phyloP scores from a whole-genome alignment of 1,284 basidiomycete genomes.

The Microbotryomycetes sp. region DNA sequence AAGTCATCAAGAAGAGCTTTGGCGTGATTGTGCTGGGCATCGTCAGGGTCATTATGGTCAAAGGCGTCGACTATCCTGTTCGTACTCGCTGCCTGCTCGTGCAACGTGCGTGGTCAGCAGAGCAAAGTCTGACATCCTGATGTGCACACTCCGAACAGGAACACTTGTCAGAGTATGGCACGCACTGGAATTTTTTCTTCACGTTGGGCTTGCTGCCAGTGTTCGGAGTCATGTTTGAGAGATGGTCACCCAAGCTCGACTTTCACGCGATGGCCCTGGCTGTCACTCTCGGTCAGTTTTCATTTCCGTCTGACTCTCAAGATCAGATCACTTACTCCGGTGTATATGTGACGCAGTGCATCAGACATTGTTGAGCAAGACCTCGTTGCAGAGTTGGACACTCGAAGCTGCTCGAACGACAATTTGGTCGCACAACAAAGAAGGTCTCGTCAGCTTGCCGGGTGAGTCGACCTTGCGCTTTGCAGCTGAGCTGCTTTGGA shows the following conservation, averaged over 20 bases:
- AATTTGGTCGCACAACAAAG: slow-evolving; percentile 78
- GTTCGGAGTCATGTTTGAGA: slow-evolving; percentile 63
- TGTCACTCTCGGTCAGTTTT: slow-evolving; percentile 55
- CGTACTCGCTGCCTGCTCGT: neutral
- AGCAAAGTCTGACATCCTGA: no score
- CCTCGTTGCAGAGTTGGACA: slow-evolving; percentile 58
- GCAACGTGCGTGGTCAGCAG: neutral
- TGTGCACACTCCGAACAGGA: slow-evolving; percentile 53
- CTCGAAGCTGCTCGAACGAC: slow-evolving; percentile 57
- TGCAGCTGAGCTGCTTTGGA: neutral
- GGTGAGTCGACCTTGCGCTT: slow-evolving; percentile 47
- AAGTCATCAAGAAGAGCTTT: slow-evolving; percentile 43
- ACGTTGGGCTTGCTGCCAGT: slow-evolving; percentile 78
- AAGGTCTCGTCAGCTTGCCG: slow-evolving; percentile 74
- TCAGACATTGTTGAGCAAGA: slow-evolving; percentile 56
- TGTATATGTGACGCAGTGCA: slow-evolving; percentile 51
- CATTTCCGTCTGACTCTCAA: neutral
- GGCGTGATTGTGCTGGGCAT: slow-evolving; percentile 71
- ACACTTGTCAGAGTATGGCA: slow-evolving; percentile 91
- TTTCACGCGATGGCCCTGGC: slow-evolving; percentile 60
- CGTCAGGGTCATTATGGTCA: slow-evolving; percentile 75
- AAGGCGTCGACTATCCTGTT: slow-evolving; percentile 84
- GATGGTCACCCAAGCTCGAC: slow-evolving; percentile 54
- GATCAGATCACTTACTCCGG: neutral
- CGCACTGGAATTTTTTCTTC: slow-evolving; percentile 99